phyloP scores from a whole-genome alignment of 2,329 filamentous ascomycete genomes.

The Magnaporthiopsis poae region DNA sequence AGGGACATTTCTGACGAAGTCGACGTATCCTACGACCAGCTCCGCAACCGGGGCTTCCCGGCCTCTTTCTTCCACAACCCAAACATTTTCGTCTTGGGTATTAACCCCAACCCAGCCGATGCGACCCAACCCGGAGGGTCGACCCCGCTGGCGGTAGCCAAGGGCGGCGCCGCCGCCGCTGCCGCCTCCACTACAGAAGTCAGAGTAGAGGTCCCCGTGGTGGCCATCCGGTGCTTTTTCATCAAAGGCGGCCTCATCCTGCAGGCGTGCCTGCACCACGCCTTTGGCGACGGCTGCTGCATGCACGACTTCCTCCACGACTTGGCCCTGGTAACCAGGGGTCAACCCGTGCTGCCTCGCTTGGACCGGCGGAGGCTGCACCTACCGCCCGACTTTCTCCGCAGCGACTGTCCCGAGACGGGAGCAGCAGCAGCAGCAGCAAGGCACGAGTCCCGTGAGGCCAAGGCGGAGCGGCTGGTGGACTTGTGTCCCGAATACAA shows the following conservation, averaged over 20 bases:
- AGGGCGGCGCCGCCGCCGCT: background rate
- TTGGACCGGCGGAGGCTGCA: background rate
- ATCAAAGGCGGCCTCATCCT: slow-evolving; percentile 31
- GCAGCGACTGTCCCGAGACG: background rate
- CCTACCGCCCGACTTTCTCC: background rate
- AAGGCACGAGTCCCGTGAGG: background rate
- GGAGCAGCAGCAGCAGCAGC: background rate
- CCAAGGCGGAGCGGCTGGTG: background rate
- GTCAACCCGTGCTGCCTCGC: slow-evolving; percentile 8
- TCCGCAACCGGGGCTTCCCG: slow-evolving; percentile 20
- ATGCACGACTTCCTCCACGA: slow-evolving; percentile 28
- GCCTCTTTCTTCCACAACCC: slow-evolving; percentile 18
- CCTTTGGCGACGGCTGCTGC: slow-evolving; percentile 32
- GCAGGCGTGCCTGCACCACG: slow-evolving; percentile 31
- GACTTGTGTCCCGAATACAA: slow-evolving; percentile 26
- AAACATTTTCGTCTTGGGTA: background rate
- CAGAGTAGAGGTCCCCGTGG: slow-evolving; percentile 23
- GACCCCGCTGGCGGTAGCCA: background rate
- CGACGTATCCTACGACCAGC: slow-evolving; percentile 18
- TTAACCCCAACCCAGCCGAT: slow-evolving; percentile 8
- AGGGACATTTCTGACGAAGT: slow-evolving; percentile 16
- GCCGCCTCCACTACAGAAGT: slow-evolving; percentile 10
- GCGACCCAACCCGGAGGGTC: background rate
- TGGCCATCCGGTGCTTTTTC: slow-evolving; percentile 28
- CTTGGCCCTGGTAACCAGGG: slow-evolving; percentile 26